phyloP scores from a whole-genome alignment of 2,329 filamentous ascomycete genomes.

The Ophiobolus disseminans region DNA sequence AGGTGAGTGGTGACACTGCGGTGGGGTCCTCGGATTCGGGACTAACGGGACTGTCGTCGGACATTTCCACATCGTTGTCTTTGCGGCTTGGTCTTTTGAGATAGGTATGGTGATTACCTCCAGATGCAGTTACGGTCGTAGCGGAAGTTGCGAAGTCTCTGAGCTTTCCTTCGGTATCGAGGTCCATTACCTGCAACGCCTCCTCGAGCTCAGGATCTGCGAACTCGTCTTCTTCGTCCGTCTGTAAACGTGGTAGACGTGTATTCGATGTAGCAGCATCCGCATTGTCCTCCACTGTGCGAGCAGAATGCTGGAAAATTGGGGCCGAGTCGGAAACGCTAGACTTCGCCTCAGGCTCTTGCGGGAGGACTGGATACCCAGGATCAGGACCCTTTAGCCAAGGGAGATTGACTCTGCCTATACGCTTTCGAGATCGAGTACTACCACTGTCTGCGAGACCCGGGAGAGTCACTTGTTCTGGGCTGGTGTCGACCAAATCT shows the following conservation, averaged over 20 bases:
- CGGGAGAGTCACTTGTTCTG: background rate
- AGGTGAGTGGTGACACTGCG: constrained; percentile 1
- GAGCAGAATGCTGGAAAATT: background rate
- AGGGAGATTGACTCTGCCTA: constrained; percentile 32
- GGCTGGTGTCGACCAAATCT: constrained; percentile 12
- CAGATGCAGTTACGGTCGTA: background rate
- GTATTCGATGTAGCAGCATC: background rate
- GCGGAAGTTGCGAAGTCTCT: background rate
- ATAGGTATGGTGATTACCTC: background rate
- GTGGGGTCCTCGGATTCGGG: background rate
- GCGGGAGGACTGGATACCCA: constrained; percentile 20
- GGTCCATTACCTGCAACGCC: background rate
- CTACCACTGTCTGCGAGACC: background rate
- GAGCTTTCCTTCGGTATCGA: constrained; percentile 10
- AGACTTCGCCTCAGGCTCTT: background rate
- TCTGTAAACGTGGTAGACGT: background rate
- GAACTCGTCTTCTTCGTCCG: constrained; percentile 24
- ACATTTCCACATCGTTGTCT: background rate
- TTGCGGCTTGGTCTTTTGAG: background rate
- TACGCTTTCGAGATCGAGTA: constrained; percentile 13
- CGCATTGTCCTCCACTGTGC: background rate
- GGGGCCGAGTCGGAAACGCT: background rate
- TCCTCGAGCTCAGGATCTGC: constrained; percentile 33
- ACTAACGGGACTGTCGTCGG: background rate
- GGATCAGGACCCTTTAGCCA: constrained; percentile 21